Conservation (phyloP, 228 moss, liverwort and hornwort species). For the Sphagnum fallax region DNA sequence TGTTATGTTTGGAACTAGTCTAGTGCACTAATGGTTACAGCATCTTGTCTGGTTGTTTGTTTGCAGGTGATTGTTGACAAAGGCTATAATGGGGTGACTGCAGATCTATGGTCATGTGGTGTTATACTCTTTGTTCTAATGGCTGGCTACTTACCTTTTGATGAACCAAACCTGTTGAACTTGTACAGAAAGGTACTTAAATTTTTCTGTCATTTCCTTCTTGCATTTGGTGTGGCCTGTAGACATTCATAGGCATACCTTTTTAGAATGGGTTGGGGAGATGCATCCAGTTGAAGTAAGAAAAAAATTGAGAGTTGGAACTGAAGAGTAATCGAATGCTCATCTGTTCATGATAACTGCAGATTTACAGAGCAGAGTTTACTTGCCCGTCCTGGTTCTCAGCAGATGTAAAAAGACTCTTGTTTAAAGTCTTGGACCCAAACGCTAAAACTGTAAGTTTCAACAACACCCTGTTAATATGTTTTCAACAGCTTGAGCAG, state of each 20-base stretch:
- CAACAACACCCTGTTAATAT: too few species aligned
- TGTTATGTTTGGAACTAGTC: too few species aligned
- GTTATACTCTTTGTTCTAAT: slow-evolving; percentile 54
- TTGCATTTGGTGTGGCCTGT: too few species aligned
- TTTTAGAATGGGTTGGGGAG: too few species aligned
- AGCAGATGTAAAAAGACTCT: slow-evolving; percentile 66
- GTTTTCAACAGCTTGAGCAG: too few species aligned
- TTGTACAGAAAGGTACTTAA: slow-evolving; percentile 37
- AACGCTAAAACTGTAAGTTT: slow-evolving; percentile 74
- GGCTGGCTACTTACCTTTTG: slow-evolving; percentile 51
- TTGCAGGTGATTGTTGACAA: slow-evolving; percentile 44
- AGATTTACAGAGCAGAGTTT: slow-evolving; percentile 93
- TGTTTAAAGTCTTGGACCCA: slow-evolving; percentile 87
- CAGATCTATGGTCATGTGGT: slow-evolving; percentile 56
- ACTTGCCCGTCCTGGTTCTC: slow-evolving; percentile 88
- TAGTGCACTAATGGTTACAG: too few species aligned
- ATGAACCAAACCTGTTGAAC: slow-evolving; percentile 46
- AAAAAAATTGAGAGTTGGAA: too few species aligned
- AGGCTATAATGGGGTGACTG: slow-evolving; percentile 47
- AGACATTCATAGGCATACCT: too few species aligned
- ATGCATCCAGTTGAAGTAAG: too few species aligned
- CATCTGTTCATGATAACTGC: slow-evolving; percentile 8
- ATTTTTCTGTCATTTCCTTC: too few species aligned
- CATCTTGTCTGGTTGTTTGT: not conserved
- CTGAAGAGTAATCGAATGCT: too few species aligned